These are phyloP conservation scores for Citrus cavaleriei DNA, from an alignment of 345 rosid genomes.

Conservation along the genomic window DNA sequence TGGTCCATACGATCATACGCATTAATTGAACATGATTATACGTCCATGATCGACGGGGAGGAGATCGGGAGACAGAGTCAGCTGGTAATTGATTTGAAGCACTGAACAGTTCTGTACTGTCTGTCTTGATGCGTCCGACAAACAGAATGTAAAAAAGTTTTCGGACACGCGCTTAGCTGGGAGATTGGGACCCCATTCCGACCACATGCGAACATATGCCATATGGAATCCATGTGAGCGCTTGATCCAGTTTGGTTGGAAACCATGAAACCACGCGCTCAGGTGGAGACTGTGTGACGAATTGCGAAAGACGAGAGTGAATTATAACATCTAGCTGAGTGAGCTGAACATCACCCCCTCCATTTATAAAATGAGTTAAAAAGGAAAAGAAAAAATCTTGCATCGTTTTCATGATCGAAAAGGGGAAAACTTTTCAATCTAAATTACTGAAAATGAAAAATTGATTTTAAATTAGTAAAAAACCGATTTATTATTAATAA, in stretches of 20 bases:
- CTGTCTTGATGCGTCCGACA: conserved; percentile 13
- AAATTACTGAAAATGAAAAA: neutral
- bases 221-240: conserved; percentile 20
- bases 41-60: neutral
- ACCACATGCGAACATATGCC: conserved; percentile 16
- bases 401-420: neutral
- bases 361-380: neutral
- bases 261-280: conserved; percentile 6
- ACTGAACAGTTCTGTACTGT: neutral
- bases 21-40: neutral
- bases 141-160: conserved; percentile 8
- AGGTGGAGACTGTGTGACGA: neutral
- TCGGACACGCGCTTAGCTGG: conserved; percentile 30
- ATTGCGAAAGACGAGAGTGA: neutral
- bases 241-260: conserved; percentile 22
- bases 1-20: neutral
- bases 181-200: conserved; percentile 22
- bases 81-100: neutral
- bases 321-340: neutral
- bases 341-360: neutral
- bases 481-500: no score
- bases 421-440: no score
- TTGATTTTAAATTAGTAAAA: neutral
- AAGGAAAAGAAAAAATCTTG: neutral
- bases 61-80: neutral